A percentile compares a stretch with the other conserved stretches of the same genome.
Evolutionary conservation across 1,284 basidiomycete species (phyloP).

Genomic region (Thelephora terrestris): DNA sequence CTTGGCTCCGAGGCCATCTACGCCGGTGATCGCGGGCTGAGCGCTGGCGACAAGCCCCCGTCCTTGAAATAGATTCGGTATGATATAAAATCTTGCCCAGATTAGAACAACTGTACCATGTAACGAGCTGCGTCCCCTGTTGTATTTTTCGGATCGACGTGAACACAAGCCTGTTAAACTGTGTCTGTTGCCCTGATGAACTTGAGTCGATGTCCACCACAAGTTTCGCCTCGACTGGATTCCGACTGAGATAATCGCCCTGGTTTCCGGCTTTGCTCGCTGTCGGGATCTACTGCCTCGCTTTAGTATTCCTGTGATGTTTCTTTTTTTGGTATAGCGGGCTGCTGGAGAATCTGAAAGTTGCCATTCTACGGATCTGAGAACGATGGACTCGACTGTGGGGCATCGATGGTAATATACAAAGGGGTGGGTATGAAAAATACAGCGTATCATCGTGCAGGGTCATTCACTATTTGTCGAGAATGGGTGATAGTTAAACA

Average conservation of each 20-base stretch:
- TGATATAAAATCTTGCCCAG: background rate
- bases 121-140: background rate
- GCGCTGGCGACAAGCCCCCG: constrained; percentile 64
- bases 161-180: too few relatives aligned
- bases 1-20: constrained; percentile 54
- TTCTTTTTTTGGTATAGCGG: too few relatives aligned
- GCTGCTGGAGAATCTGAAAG: too few relatives aligned
- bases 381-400: too few relatives aligned
- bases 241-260: too few relatives aligned
- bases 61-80: constrained; percentile 50
- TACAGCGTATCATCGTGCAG: constrained; percentile 4
- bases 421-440: constrained; percentile 1
- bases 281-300: too few relatives aligned
- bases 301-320: too few relatives aligned
- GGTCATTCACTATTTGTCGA: background rate
- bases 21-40: constrained; percentile 75
- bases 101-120: background rate
- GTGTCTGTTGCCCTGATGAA: too few relatives aligned
- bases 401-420: background rate
- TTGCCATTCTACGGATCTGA: too few relatives aligned
- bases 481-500: constrained; percentile 12
- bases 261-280: too few relatives aligned
- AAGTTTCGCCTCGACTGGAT: too few relatives aligned
- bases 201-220: too few relatives aligned
- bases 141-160: background rate